phyloP scores from a whole-genome alignment of 2,329 filamentous ascomycete species.

The Geosmithia flava region DNA sequence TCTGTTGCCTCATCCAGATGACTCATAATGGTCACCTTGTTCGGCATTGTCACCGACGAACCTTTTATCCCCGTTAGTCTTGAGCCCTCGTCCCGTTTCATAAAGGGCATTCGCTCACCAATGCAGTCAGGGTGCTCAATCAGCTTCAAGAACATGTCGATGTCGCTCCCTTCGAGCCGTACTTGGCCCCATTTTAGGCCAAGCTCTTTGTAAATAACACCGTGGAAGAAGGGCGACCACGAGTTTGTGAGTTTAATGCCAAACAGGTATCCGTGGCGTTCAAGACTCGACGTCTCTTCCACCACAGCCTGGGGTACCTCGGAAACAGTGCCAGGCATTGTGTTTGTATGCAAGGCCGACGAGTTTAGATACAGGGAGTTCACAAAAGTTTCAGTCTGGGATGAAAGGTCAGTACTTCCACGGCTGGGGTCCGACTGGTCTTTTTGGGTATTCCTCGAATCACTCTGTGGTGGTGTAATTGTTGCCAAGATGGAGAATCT shows the following conservation, averaged over 20 bases:
- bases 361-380: background rate
- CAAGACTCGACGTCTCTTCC: constrained; percentile 14
- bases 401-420: background rate
- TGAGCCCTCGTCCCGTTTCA: background rate
- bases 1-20: constrained; percentile 62
- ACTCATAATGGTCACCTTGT: constrained; percentile 65
- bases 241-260: constrained; percentile 43
- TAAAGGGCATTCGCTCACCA: constrained; percentile 24
- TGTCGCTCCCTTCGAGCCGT: constrained; percentile 38
- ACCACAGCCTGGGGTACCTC: background rate
- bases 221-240: constrained; percentile 41
- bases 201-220: constrained; percentile 37
- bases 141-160: constrained; percentile 34
- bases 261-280: constrained; percentile 42
- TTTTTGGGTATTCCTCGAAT: background rate
- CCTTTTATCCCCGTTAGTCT: constrained; percentile 22
- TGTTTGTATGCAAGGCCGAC: background rate
- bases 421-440: background rate
- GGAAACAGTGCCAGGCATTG: background rate
- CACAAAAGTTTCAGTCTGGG: background rate
- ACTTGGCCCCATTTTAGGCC: constrained; percentile 37
- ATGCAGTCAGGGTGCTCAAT: constrained; percentile 47
- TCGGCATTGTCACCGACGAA: constrained; percentile 70
- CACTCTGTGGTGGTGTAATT: no score
- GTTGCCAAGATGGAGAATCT: background rate